Base-by-base conservation (phyloP, 306 rosid genomes). In the Pyrus communis region DNA sequence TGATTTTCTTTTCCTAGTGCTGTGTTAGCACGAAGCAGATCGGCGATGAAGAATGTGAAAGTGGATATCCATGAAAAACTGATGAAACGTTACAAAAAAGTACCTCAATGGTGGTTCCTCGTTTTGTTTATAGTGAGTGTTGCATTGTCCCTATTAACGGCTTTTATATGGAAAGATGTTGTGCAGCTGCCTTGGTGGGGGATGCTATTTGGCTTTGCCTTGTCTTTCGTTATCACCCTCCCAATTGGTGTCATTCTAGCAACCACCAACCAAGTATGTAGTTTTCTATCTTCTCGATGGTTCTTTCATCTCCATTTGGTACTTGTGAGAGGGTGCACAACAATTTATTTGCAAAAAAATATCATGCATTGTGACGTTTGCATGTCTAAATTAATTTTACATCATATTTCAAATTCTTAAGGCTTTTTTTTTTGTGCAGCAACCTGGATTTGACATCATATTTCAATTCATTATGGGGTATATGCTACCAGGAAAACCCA, bases 121-220 rank as follows among this genome's bases (percentile, higher is more conserved):
- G 72, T 82, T 74, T 62, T 95, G 81, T 71, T 95, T 40, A 27
- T 82, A 3, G 93, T 89, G 21, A 95, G 98, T 91, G 84, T 85
- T 63, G 89, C 49, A 0, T 67, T 92, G 40, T 95, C 96, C 22
- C 22, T 95, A 13, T 2, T 90, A 19, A 88, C 92, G 84, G 70
- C 85, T 58, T 84, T 92, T 52, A 89, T 92, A 78, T 95, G 98
- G 98, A 88, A 88, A 82, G 69, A 75, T 3, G 89, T 81, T 3
- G 93, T 95, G 59, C 98, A 95, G 78, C 84, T 95, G 40, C 97
- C 90, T 14, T 95, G 98, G 98, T 95, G 98, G 98, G 97, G 97
- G 14, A 86, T 95, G 97, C 75, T 95, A 45, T 90, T 95, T 70
- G 98, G 89, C 71, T 95, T 92, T 83, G 90, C 21, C 49, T 84